These are phyloP conservation scores for Cercospora sesami DNA, from an alignment of 2,329 filamentous ascomycete species.

Conservation along the genomic window DNA sequence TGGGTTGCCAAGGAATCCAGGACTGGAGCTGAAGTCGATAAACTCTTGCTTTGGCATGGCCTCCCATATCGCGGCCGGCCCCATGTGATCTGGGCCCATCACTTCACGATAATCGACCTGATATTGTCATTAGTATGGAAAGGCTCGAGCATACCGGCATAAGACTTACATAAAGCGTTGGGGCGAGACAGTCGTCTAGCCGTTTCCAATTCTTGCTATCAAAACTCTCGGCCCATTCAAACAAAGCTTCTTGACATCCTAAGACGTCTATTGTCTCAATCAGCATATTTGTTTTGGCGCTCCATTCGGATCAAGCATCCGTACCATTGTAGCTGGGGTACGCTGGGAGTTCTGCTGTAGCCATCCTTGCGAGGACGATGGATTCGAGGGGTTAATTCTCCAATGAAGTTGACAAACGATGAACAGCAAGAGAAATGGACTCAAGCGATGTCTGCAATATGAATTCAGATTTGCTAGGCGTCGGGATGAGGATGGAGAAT, in stretches of 20 bases:
- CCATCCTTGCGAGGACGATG: not conserved
- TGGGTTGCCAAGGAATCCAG: not conserved
- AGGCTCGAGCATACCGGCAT: not conserved
- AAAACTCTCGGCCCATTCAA: not conserved
- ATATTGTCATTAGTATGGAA: not conserved
- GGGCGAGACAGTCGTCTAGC: not conserved
- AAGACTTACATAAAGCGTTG: not conserved
- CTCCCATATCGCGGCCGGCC: not conserved
- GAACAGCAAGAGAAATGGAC: not conserved
- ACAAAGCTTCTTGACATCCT: not conserved
- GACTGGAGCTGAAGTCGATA: not conserved
- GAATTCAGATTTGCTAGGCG: not conserved
- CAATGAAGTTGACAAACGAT: not conserved
- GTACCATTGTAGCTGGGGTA: not conserved
- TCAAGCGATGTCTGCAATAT: not conserved
- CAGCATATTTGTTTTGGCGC: not conserved
- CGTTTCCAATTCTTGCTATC: constrained; percentile 1
- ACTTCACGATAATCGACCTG: not conserved
- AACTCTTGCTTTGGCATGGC: constrained; percentile 1
- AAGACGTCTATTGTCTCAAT: not conserved
- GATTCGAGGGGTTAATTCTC: not conserved
- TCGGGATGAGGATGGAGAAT: not conserved
- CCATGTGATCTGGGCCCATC: not conserved
- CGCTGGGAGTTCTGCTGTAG: not conserved
- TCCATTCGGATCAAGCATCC: not conserved